phyloP scores from a whole-genome alignment of 169 alveolate species.

The Plasmodium gallinaceum region DNA sequence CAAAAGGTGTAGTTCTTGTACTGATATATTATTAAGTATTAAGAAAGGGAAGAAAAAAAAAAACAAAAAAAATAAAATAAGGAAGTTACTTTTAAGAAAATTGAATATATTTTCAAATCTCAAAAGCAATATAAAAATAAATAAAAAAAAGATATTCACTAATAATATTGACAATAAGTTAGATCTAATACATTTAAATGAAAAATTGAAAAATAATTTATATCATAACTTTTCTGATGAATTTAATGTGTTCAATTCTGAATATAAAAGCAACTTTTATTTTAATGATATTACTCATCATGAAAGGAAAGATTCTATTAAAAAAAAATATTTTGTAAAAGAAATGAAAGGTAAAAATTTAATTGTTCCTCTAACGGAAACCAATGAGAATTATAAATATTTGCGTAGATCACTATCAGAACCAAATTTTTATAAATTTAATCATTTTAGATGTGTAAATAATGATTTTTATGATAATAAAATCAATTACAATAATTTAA shows the following conservation, averaged over 20 bases:
- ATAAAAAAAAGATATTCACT: not conserved
- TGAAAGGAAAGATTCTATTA: not conserved
- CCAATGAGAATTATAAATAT: conserved; percentile 44
- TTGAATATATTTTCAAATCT: not conserved
- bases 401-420: conserved; percentile 72
- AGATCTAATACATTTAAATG: too few species aligned
- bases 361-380: conserved; percentile 53
- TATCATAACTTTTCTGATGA: not conserved
- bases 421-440: conserved; percentile 58
- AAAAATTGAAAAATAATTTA: too few species aligned
- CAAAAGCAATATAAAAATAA: not conserved
- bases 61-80: conserved; percentile 16
- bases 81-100: conserved; percentile 17
- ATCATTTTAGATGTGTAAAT: conserved; percentile 8
- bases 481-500: conserved; percentile 45
- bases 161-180: not conserved
- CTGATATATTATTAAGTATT: conserved; percentile 20
- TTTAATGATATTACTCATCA: not conserved
- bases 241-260: conserved; percentile 9
- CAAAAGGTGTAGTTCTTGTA: conserved; percentile 40
- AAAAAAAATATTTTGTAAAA: not conserved
- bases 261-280: conserved; percentile 2
- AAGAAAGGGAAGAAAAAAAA: conserved; percentile 24
- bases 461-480: conserved; percentile 16
- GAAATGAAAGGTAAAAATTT: conserved; percentile 23